Base-by-base conservation (phyloP, 768 basidiomycete genomes). In the Trametes cinnabarina region DNA sequence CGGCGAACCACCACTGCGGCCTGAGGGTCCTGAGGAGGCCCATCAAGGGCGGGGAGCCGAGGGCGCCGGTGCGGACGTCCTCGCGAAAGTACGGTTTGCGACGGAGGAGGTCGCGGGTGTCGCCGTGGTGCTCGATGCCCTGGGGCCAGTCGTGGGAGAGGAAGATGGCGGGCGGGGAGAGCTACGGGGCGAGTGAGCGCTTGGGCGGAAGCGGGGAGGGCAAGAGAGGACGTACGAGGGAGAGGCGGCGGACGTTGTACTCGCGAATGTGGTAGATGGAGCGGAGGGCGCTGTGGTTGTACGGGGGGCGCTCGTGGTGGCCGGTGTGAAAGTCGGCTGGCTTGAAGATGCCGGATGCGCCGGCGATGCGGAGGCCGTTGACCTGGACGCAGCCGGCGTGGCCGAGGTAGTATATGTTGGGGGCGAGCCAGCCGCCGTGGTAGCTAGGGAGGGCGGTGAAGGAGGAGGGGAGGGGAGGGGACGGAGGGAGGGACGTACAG, bases 141-240 rank as follows among this genome's bases (percentile, higher is more conserved):
- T 83, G 80, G 0, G 97, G 97, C 97, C 96, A 99, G 72, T 98
- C 97, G 69, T 99, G 96, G 2, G 95, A 98, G 34, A 98, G 79
- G 76, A 98, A 92, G 25, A 98, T 81, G 26, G 85, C 73, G 6
- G 86, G 81, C 10, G 79, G 76, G 4, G 85, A 78, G 35, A 89
- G 76, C 89, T 80, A 55, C 23, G 43, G 5, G 6, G 9, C 37
- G 9, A 39, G 37, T 39, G 17, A 32, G 30, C 37, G 5, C 5
- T 4, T 8, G 9, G 9, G n/a, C 5, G n/a, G n/a, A 15, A 15
- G 10, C 37, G 12, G 4, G 50, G 11, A 35, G 3, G 30, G 47
- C 34, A 3, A 17, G 15, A 14, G 37, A 3, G 30, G 32, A 43
- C 28, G 35, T 66, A 88, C 88, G 35, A 90, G 81, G 23, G 92